Evolutionary conservation across 371 early-diverging fungal genomes (phyloP), one percentile per base, ranked within the genome.

Genomic region (Actinomortierella ambigua): DNA sequence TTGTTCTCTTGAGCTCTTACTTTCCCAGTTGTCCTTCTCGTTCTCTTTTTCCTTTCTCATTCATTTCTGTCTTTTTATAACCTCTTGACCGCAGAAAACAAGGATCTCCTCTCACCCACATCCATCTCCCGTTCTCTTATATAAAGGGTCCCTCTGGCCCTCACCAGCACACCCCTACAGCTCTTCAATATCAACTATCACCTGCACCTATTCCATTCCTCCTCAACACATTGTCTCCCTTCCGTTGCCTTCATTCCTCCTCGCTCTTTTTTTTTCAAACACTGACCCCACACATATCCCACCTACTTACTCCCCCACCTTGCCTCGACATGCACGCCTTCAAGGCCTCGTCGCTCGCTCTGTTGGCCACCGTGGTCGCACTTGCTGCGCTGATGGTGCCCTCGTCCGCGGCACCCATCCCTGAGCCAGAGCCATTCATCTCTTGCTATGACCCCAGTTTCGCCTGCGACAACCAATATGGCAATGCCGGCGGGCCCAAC

Each of bases 391-490:
- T 27, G 24, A 34, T 23, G 1, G 23, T 26, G 15, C 11, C 4
- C 11, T 6, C 34, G 34, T 34, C 34, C 34, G 58, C 60, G 0
- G 53, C 53, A 1, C 60, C 61, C 22, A 26, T 40, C 27, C 50
- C 54, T n/a, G 41, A 27, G 34, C 51, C 40, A 20, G 34, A 34
- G 11, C 34, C 34, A 6, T 34, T 34, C 34, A 13, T 53, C 42
- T 61, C 55, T 11, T 48, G 61, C 22, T 26, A 48, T 49, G 49
- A 59, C 28, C 51, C 42, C 41, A 40, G 23, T 4, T 28, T 40
- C 27, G 50, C 50, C 17, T 59, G 59, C 17, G 52, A 59, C 43
- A 28, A 41, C 29, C 50, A 24, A 15, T 48, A 48, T 17, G 24
- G 24, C 50, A 29, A 27, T 28, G 53, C 39, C 27, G 34, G 53